Conservation (phyloP, 2,329 filamentous ascomycete genomes). For the Penicillium sp. region DNA sequence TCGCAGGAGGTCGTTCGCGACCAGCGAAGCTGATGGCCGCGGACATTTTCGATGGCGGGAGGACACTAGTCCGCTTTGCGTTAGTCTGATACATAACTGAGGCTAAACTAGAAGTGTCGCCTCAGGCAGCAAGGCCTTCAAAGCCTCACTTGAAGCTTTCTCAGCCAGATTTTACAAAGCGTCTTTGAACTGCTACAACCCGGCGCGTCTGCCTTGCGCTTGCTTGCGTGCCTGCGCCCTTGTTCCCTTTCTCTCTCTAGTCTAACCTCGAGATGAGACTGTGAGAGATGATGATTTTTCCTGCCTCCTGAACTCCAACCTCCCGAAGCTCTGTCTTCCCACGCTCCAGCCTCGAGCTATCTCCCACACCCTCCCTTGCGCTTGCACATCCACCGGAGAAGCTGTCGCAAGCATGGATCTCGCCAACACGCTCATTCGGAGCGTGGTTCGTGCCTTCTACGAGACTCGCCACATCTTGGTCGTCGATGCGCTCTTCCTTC, state of each 20-base stretch:
- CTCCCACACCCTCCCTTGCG: not conserved
- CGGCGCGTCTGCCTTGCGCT: not conserved
- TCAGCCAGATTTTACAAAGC: conserved; percentile 5
- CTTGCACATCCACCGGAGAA: not conserved
- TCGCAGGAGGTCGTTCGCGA: not conserved
- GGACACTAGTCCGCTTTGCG: conserved; percentile 6
- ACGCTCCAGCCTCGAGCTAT: conserved; percentile 2
- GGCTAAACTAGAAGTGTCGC: not conserved
- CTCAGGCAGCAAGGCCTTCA: conserved; percentile 16
- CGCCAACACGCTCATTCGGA: conserved; percentile 79
- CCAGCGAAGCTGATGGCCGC: conserved; percentile 5
- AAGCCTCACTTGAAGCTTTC: not conserved
- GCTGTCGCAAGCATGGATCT: conserved; percentile 56
- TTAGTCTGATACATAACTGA: not conserved
- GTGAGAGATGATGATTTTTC: conserved; percentile 13
- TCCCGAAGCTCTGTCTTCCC: conserved; percentile 18
- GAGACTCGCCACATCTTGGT: conserved; percentile 80
- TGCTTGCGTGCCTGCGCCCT: not conserved
- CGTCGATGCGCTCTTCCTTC: conserved; percentile 75
- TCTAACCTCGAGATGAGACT: not conserved
- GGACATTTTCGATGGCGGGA: conserved; percentile 8
- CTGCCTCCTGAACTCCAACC: conserved; percentile 8
- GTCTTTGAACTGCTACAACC: not conserved
- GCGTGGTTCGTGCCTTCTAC: conserved; percentile 83
- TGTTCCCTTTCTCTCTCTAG: not conserved